Percentiles rank a stretch among this genome's conserved stretches.
Evolutionary conservation across 306 rosid genomes (phyloP).

Genomic region (Lathyrus sativus): DNA sequence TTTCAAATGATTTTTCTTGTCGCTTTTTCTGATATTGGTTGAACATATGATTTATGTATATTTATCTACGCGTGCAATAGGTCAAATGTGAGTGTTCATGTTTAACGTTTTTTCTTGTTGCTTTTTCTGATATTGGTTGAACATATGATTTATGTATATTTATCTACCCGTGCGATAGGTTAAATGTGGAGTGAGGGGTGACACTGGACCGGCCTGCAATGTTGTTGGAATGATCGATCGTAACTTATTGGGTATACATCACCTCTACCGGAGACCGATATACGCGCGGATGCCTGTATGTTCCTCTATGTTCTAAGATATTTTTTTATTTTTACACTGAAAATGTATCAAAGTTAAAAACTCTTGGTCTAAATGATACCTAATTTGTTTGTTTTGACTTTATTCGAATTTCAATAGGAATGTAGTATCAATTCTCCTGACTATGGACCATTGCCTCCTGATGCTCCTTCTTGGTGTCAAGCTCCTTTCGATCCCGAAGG

Average conservation of each 20-base stretch:
- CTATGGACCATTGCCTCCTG: conserved; percentile 80
- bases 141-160: conserved; percentile 16
- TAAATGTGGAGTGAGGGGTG: conserved; percentile 81
- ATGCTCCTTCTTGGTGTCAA: conserved; percentile 98
- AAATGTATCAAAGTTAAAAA: no score
- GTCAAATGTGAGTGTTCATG: conserved; percentile 73
- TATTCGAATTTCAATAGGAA: conserved; percentile 47
- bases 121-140: conserved; percentile 2
- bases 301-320: conserved; percentile 8
- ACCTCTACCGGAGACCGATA: conserved; percentile 65
- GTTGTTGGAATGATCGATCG: conserved; percentile 95
- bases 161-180: conserved; percentile 51
- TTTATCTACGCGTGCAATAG: conserved; percentile 40
- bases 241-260: conserved; percentile 65
- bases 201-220: conserved; percentile 84
- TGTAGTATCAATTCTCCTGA: conserved; percentile 88
- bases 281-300: conserved; percentile 73
- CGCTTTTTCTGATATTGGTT: conserved; percentile 4
- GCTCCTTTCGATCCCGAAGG: conserved; percentile 99
- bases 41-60: conserved; percentile 19
- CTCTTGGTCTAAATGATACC: not conserved
- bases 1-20: conserved; percentile 6
- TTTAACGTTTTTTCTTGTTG: conserved; percentile 2
- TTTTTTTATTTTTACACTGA: no score
- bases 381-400: not conserved